phyloP scores from a whole-genome alignment of 345 rosid genomes.

The Dimocarpus longan region DNA sequence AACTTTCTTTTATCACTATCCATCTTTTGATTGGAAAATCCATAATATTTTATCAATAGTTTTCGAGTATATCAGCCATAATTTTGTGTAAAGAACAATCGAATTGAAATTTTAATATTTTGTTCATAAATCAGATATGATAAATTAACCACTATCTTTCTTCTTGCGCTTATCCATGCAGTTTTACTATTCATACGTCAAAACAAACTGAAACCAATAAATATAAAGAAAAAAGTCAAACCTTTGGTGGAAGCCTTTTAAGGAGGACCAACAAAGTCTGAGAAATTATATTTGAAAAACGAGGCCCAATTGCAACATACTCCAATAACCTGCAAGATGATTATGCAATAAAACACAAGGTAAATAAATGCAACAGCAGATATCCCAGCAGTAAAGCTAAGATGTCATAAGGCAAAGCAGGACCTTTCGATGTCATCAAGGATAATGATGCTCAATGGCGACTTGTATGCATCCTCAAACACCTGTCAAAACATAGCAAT shows the following conservation, averaged over 20 bases:
- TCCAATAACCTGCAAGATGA: slow-evolving; percentile 73
- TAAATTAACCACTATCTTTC: background rate
- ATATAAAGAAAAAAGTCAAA: slow-evolving; percentile 24
- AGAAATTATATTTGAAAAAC: slow-evolving; percentile 86
- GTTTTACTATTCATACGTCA: background rate
- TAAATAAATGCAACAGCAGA: background rate
- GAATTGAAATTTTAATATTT: background rate
- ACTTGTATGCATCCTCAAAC: slow-evolving; percentile 98
- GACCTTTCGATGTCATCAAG: slow-evolving; percentile 98
- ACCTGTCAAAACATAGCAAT: slow-evolving; percentile 47
- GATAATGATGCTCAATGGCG: slow-evolving; percentile 91
- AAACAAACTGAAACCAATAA: background rate
- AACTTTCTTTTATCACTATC: background rate
- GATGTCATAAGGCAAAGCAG: background rate
- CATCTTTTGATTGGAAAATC: background rate
- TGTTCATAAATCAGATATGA: slow-evolving; percentile 1
- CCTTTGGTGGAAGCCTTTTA: slow-evolving; percentile 97
- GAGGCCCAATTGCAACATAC: slow-evolving; percentile 95
- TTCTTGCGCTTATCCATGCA: background rate
- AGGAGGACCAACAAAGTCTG: slow-evolving; percentile 93
- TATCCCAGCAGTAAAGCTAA: background rate
- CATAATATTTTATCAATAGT: background rate
- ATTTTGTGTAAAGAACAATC: background rate
- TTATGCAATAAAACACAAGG: slow-evolving; percentile 13
- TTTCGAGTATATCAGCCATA: background rate